Base-by-base conservation (phyloP, 306 rosid genomes). In the Citrullus mucosospermus region DNA sequence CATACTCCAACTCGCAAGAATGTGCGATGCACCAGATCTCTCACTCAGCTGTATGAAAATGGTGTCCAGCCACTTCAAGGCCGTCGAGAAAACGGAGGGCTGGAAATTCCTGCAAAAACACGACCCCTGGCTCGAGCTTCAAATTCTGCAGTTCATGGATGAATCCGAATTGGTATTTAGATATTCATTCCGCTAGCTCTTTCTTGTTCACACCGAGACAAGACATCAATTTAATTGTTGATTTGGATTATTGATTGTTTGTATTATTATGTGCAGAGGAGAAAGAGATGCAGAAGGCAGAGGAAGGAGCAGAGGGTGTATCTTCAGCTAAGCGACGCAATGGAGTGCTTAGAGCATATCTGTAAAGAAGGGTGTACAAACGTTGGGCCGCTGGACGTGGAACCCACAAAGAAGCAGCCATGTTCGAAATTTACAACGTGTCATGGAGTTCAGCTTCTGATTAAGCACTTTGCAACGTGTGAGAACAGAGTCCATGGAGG, bases 1-100 rank as follows among this genome's bases (percentile, higher is more conserved):
- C 46, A 76, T 95, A 55, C 90, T 95, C 12, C 97, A 95, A 78
- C 89, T 95, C 22, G 97, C 97, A 0, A 85, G 87, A 60, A 87
- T 95, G 86, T 95, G 97, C 87, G 97, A 95, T 30, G 96, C 99
- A 17, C 96, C 97, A 17, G 93, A 95, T 90, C 99, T 95, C 34
- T 79, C 81, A 75, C 86, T 95, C 86, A 92, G 88, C 75, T 90
- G 97, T 82, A 84, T 91, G 96, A 92, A 88, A 60, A 76, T 91
- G 75, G 89, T 91, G 51, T 77, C 88, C 12, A 69, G 62, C 10
- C 78, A 92, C 71, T 92, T 88, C 91, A 90, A 86, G 44, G 83
- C 91, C 2, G 97, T 92, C 1, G 91, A 92, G 78, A 68, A 74
- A 48, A 90, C 93, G 0, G 99, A 92, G 55, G 99, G 97, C 0